Conservation (phyloP, 148 eudicot species). For the Fagopyrum esculentum region DNA sequence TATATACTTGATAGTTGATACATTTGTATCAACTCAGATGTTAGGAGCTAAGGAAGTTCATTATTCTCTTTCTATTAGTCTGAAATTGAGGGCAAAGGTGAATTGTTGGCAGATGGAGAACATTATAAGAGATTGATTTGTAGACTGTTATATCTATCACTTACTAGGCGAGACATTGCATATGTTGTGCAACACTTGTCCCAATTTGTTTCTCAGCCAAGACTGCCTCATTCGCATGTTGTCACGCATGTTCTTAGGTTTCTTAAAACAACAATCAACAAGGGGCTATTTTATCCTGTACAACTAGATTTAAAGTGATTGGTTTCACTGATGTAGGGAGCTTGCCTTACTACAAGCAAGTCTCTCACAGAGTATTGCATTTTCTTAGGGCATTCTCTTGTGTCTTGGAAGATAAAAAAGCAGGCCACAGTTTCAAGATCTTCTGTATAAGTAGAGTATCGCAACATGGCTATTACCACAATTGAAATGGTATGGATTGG, state of each 20-base stretch:
- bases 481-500: not conserved
- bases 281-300: not conserved
- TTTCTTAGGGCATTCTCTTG: not conserved
- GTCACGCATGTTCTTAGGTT: not conserved
- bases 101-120: not conserved
- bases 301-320: not conserved
- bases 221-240: not conserved
- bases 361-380: not conserved
- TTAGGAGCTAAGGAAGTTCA: not conserved
- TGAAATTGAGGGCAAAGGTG: not conserved
- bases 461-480: not conserved
- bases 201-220: not conserved
- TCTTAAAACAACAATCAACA: too few species aligned
- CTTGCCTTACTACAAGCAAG: not conserved
- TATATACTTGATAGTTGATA: not conserved
- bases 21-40: not conserved
- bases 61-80: not conserved
- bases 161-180: not conserved
- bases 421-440: not conserved
- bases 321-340: not conserved
- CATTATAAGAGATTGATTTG: not conserved
- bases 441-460: not conserved
- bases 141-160: not conserved
- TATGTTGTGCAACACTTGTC: not conserved
- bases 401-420: not conserved